Percentiles rank a stretch among this genome's conserved stretches.
Conservation (phyloP, 441 rosid genomes). For the Brassica balearica region DNA sequence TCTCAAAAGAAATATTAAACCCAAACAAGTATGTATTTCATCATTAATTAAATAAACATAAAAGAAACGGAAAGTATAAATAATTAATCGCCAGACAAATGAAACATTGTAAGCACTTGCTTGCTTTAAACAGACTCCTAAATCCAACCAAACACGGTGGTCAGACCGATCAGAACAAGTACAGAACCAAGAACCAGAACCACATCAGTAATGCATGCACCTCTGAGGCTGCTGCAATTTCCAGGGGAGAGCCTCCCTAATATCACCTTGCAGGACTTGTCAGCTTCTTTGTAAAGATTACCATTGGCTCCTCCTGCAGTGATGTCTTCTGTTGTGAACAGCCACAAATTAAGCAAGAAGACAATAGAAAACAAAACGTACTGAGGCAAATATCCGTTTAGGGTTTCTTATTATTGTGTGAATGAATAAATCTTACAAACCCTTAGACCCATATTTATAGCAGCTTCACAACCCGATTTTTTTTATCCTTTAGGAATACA, state of each 20-base stretch:
- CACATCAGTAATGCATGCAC: not conserved
- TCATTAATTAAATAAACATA: not conserved
- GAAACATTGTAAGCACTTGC: not conserved
- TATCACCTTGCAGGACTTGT: not conserved
- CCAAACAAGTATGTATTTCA: no score
- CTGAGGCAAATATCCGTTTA: no score
- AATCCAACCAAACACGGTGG: not conserved
- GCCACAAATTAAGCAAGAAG: no score
- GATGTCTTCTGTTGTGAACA: not conserved
- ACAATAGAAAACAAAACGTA: no score
- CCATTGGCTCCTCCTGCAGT: not conserved
- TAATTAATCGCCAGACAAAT: not conserved
- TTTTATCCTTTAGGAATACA: no score
- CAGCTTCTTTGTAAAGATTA: not conserved
- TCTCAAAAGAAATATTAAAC: no score
- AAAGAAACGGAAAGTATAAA: not conserved
- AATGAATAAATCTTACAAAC: no score
- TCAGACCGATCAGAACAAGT: not conserved
- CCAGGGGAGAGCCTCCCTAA: not conserved
- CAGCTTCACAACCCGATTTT: no score
- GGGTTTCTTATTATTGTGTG: no score
- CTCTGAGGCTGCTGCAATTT: not conserved
- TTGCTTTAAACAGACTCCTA: not conserved
- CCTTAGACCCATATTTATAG: no score
- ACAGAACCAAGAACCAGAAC: not conserved